phyloP scores from a whole-genome alignment of 2,329 filamentous ascomycete genomes.

The Apiospora sp. region DNA sequence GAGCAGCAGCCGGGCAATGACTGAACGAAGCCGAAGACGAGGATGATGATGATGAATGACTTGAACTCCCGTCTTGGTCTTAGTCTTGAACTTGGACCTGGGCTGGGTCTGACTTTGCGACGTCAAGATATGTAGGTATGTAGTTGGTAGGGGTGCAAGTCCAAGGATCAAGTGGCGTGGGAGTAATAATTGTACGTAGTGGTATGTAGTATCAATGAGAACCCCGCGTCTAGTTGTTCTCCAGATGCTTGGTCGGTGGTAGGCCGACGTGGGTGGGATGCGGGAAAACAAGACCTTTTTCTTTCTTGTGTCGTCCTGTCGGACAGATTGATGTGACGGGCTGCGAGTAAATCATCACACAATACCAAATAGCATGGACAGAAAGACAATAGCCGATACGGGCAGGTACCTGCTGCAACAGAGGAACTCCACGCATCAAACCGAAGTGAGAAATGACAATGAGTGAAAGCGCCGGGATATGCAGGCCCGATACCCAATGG shows the following conservation, averaged over 20 bases:
- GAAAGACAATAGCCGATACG: not conserved
- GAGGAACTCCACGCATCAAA: slow-evolving; percentile 1
- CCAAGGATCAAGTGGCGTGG: slow-evolving; percentile 4
- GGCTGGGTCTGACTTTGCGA: slow-evolving; percentile 12
- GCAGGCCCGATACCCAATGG: slow-evolving; percentile 15
- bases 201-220: not conserved
- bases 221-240: slow-evolving; percentile 15
- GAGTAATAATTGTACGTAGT: not conserved
- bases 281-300: not conserved
- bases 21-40: not conserved
- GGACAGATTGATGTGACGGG: slow-evolving; percentile 3
- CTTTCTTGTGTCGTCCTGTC: not conserved
- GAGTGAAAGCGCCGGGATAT: slow-evolving; percentile 4
- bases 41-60: slow-evolving; percentile 3
- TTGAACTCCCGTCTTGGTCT: slow-evolving; percentile 7
- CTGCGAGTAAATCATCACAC: not conserved
- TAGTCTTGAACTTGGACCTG: not conserved
- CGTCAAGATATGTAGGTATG: not conserved
- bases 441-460: slow-evolving; percentile 18
- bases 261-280: slow-evolving; percentile 9
- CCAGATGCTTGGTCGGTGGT: slow-evolving; percentile 12
- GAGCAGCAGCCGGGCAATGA: slow-evolving; percentile 13
- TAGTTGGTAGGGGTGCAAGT: not conserved
- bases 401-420: not conserved
- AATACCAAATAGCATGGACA: not conserved